phyloP scores from a whole-genome alignment of 2,329 filamentous ascomycete species.

The Sclerotinia subarctica region DNA sequence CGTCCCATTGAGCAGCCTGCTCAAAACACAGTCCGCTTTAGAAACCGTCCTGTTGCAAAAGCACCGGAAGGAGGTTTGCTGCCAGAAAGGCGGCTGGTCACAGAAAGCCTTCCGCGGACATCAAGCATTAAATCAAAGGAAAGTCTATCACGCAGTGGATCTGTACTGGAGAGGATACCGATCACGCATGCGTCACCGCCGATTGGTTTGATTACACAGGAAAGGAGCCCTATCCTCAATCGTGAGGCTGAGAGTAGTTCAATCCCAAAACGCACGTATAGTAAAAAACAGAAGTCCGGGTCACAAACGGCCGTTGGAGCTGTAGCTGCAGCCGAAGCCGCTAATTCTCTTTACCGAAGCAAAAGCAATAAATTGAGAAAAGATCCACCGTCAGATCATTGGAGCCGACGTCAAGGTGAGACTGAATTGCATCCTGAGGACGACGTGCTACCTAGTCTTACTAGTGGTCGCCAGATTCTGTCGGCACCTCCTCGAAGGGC shows the following conservation, averaged over 20 bases:
- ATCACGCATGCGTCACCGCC: slow-evolving; percentile 21
- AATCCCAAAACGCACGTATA: slow-evolving; percentile 51
- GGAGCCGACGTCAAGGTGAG: slow-evolving; percentile 45
- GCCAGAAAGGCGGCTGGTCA: slow-evolving; percentile 32
- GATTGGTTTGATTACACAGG: slow-evolving; percentile 13
- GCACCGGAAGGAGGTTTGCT: slow-evolving; percentile 26
- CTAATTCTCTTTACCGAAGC: slow-evolving; percentile 44
- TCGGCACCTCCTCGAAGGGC: neutral
- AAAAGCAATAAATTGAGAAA: slow-evolving; percentile 60
- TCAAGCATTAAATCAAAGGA: slow-evolving; percentile 40
- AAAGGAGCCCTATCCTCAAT: slow-evolving; percentile 18
- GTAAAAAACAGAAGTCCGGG: slow-evolving; percentile 57
- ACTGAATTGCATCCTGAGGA: slow-evolving; percentile 42
- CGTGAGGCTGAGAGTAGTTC: neutral
- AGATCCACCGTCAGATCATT: slow-evolving; percentile 52
- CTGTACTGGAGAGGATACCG: slow-evolving; percentile 34
- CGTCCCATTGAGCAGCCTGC: slow-evolving; percentile 31
- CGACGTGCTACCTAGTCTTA: slow-evolving; percentile 5
- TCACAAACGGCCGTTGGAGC: slow-evolving; percentile 34
- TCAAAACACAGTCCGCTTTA: slow-evolving; percentile 37
- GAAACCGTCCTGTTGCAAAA: slow-evolving; percentile 35
- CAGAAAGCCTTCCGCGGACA: slow-evolving; percentile 37
- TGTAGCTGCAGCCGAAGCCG: slow-evolving; percentile 23
- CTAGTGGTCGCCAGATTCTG: neutral
- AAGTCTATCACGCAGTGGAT: slow-evolving; percentile 38